phyloP scores from a whole-genome alignment of 306 rosid genomes.

The Ceratonia siliqua region DNA sequence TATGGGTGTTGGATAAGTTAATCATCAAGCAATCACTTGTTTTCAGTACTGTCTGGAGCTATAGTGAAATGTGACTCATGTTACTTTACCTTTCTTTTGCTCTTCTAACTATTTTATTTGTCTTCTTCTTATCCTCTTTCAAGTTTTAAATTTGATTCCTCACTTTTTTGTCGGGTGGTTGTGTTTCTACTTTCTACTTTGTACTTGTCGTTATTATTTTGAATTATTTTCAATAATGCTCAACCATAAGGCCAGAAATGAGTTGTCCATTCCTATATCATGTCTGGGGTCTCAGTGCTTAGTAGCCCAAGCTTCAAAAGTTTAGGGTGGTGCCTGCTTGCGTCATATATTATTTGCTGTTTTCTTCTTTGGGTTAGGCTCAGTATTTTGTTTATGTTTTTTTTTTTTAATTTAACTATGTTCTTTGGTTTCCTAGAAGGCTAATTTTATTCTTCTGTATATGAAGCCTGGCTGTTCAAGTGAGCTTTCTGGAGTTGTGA shows the following conservation, averaged over 20 bases:
- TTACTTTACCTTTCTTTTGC: background rate
- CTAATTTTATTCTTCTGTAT: conserved; percentile 29
- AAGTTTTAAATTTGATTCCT: background rate
- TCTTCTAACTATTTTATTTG: background rate
- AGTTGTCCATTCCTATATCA: background rate
- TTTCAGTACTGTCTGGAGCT: background rate
- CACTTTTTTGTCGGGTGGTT: background rate
- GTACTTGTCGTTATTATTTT: conserved; percentile 1
- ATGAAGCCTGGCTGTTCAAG: conserved; percentile 97
- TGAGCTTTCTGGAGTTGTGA: conserved; percentile 73
- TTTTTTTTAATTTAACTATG: background rate
- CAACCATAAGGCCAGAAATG: conserved; percentile 4
- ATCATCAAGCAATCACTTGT: background rate
- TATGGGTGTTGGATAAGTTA: background rate
- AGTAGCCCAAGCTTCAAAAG: conserved; percentile 8
- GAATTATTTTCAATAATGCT: background rate
- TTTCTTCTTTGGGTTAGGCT: conserved; percentile 15
- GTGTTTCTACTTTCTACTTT: conserved; percentile 1
- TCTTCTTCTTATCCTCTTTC: background rate
- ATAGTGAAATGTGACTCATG: background rate
- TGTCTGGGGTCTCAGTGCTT: conserved; percentile 18
- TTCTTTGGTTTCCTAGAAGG: background rate
- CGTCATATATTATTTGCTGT: background rate
- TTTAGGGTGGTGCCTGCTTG: background rate
- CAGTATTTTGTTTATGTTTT: background rate